phyloP scores from a whole-genome alignment of 2,329 filamentous ascomycete genomes.

The Colletotrichum scovillei region DNA sequence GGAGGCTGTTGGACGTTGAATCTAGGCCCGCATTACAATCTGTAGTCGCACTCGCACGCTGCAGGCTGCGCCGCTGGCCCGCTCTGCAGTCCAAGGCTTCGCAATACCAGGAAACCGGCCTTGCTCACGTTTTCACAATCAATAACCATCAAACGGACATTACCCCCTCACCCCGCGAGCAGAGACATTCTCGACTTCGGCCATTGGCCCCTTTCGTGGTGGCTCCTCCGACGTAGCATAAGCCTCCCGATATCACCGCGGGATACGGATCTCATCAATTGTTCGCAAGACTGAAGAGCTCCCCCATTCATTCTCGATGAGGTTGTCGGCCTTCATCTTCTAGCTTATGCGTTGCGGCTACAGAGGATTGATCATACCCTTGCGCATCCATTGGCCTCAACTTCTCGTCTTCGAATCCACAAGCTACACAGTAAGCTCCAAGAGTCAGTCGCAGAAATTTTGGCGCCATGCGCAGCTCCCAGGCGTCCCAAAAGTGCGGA shows the following conservation, averaged over 20 bases:
- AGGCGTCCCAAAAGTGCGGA: not conserved
- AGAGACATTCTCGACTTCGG: constrained; percentile 1
- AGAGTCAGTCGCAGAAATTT: not conserved
- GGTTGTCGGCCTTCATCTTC: not conserved
- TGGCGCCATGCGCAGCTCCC: not conserved
- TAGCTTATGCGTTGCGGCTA: not conserved
- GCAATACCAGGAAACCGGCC: constrained; percentile 7
- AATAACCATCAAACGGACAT: constrained; percentile 6
- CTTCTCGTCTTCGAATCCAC: not conserved
- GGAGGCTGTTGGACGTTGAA: constrained; percentile 13
- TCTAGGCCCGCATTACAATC: constrained; percentile 2
- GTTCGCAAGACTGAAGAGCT: constrained; percentile 29
- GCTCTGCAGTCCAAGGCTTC: not conserved
- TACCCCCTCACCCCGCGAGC: not conserved
- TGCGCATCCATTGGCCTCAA: not conserved
- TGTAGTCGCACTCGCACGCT: constrained; percentile 15
- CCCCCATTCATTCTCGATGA: not conserved
- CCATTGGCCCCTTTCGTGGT: constrained; percentile 21
- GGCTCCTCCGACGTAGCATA: constrained; percentile 9
- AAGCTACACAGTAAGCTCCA: not conserved
- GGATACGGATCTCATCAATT: constrained; percentile 30
- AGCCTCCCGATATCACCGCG: constrained; percentile 23
- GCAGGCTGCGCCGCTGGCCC: constrained; percentile 12
- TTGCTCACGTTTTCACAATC: not conserved
- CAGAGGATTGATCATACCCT: not conserved